Evolutionary conservation across 2,329 filamentous ascomycete genomes (phyloP), one percentile per base, ranked within the genome.

Genomic region (Nemania sp.): DNA sequence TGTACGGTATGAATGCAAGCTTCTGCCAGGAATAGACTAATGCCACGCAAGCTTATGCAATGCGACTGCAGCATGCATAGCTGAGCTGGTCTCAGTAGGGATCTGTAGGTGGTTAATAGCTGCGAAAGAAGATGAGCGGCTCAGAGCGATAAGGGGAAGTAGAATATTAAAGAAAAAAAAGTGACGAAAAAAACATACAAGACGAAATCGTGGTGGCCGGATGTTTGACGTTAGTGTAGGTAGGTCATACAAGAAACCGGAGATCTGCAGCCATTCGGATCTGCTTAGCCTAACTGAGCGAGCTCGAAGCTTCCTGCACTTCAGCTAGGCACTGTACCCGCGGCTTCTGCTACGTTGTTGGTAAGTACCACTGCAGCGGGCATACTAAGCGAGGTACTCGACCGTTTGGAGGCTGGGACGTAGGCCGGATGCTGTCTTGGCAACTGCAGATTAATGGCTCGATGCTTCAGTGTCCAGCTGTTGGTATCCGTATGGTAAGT

Each of bases 21-120:
- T 57, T 59, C 47, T 41, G 58, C 61, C 61, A 64, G 65, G 61
- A 56, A 55, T 57, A 64, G 61, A 73, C 74, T 75, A 77, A 78
- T 78, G 73, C 69, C 68, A 66, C 73, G 72, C 69, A 73, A 69
- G 73, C 70, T 74, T 52, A 64, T 64, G 58, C 60, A 60, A 61
- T 61, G 64, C 57, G 57, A 56, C 53, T 54, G 44, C n/a, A n/a
- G n/a, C n/a, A n/a, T n/a, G n/a, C n/a, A n/a, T 40, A 42, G 15
- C 23, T 51, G 45, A 44, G 41, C 45, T 31, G 43, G 37, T 40
- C n/a, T n/a, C n/a, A n/a, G 34, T 34, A 52, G 45, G 45, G 37
- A 44, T 44, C 31, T 54, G 49, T 39, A 23, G 30, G 44, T 50
- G 37, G 41, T 46, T 19, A 23, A 45, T 15, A 44, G 43, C 46